A percentile compares a stretch with the other conserved stretches of the same genome.
phyloP scores from a whole-genome alignment of 805 yeast species.

The Kuraishia borneana region DNA sequence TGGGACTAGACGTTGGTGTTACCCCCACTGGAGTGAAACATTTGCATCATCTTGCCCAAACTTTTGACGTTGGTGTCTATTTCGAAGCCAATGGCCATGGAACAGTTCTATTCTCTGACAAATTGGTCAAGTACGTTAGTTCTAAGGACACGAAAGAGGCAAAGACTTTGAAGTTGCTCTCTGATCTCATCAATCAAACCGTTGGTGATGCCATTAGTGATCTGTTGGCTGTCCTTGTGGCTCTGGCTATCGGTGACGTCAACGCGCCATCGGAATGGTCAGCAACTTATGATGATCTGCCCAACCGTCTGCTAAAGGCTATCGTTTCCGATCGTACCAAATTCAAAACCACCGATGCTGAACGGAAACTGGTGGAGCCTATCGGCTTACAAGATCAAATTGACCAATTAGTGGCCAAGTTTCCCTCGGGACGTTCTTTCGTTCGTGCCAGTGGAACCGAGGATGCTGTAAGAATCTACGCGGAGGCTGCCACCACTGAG shows the following conservation, averaged over 20 bases:
- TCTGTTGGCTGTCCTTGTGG: slow-evolving; percentile 62
- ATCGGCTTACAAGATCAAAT: slow-evolving; percentile 64
- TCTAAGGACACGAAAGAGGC: slow-evolving; percentile 26
- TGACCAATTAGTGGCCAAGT: slow-evolving; percentile 49
- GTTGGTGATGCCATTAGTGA: slow-evolving; percentile 99
- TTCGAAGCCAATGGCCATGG: slow-evolving; percentile 99
- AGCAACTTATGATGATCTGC: slow-evolving; percentile 67
- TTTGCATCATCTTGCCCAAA: slow-evolving; percentile 81
- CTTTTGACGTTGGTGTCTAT: slow-evolving; percentile 84
- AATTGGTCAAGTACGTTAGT: slow-evolving; percentile 29
- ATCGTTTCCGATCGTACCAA: slow-evolving; percentile 70
- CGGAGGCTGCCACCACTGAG: slow-evolving; percentile 58
- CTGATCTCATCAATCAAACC: slow-evolving; percentile 80
- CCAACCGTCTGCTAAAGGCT: slow-evolving; percentile 75
- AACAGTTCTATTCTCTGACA: slow-evolving; percentile 71
- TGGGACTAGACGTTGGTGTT: slow-evolving; percentile 71
- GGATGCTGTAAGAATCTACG: slow-evolving; percentile 92
- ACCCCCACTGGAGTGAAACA: slow-evolving; percentile 97
- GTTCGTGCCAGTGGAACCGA: slow-evolving; percentile 98
- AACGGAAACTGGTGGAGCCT: slow-evolving; percentile 70
- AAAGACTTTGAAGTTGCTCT: slow-evolving; percentile 44
- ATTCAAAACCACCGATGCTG: slow-evolving; percentile 86
- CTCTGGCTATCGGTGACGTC: slow-evolving; percentile 32
- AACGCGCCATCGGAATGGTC: slow-evolving; percentile 63
- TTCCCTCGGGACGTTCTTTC: slow-evolving; percentile 65